Conservation (phyloP, 768 basidiomycete species). For the Candolleomyces eurysporus region DNA sequence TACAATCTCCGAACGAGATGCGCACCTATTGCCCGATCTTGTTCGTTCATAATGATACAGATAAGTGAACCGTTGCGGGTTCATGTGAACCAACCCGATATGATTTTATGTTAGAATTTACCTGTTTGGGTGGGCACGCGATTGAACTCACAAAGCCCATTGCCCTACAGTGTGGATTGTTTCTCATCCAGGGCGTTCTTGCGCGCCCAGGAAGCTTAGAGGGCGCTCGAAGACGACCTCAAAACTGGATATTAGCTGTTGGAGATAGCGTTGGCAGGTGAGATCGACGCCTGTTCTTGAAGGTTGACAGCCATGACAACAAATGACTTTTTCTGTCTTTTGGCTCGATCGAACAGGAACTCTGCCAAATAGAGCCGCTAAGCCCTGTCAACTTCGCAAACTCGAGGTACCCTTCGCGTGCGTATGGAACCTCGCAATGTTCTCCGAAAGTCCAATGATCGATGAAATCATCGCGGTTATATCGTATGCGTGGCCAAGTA, state of each 20-base stretch:
- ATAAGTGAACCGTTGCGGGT: too few species aligned
- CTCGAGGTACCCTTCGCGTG: neutral
- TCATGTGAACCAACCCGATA: too few species aligned
- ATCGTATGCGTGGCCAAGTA: too few species aligned
- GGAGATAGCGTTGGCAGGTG: neutral
- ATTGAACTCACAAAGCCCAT: too few species aligned
- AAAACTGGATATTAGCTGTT: neutral
- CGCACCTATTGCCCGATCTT: too few species aligned
- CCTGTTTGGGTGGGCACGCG: too few species aligned
- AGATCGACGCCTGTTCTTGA: neutral
- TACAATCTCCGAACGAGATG: too few species aligned
- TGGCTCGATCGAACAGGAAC: neutral
- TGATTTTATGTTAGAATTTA: too few species aligned
- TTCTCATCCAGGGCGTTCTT: neutral
- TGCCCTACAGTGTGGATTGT: too few species aligned
- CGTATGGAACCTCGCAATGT: neutral
- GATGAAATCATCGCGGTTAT: too few species aligned
- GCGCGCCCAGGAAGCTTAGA: neutral
- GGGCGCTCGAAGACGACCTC: neutral
- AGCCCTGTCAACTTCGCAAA: neutral
- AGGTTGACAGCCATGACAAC: constrained; percentile 8
- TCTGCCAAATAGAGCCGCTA: neutral
- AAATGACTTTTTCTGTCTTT: constrained; percentile 11
- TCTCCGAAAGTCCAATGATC: too few species aligned
- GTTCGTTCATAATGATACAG: too few species aligned